A percentile compares a stretch with the other conserved stretches of the same genome.
These are phyloP conservation scores for Mortierella sp. DNA, from an alignment of 371 early-diverging fungal species.

Conservation along the genomic window DNA sequence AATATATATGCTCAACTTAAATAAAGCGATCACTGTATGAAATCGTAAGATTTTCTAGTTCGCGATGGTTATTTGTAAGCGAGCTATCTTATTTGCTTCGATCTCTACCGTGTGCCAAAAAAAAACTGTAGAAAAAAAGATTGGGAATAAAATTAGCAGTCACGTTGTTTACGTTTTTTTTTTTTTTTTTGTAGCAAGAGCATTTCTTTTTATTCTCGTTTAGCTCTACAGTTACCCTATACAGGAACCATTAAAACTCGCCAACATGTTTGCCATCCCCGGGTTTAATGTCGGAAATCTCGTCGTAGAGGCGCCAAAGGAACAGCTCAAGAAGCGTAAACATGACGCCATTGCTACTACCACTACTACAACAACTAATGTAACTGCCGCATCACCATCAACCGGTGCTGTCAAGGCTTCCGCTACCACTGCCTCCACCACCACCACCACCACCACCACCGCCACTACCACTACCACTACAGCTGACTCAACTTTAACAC, in stretches of 20 bases:
- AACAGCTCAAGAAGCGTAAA: constrained; percentile 56
- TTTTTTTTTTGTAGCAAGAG: constrained; percentile 4
- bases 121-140: too few relatives aligned
- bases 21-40: too few relatives aligned
- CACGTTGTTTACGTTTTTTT: constrained; percentile 1
- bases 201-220: neutral
- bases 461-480: neutral
- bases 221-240: neutral
- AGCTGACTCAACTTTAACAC: neutral
- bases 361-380: neutral
- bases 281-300: constrained; percentile 54
- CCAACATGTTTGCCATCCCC: constrained; percentile 48
- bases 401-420: neutral
- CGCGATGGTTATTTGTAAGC: too few relatives aligned
- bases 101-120: too few relatives aligned
- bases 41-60: too few relatives aligned
- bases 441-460: neutral
- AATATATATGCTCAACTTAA: too few relatives aligned
- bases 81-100: too few relatives aligned
- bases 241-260: neutral
- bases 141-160: neutral
- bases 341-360: constrained; percentile 11
- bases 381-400: neutral
- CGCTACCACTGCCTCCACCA: constrained; percentile 1
- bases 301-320: constrained; percentile 54